Evolutionary conservation across 2,329 filamentous ascomycete genomes (phyloP).

Genomic region (Peltaster fructicola): DNA sequence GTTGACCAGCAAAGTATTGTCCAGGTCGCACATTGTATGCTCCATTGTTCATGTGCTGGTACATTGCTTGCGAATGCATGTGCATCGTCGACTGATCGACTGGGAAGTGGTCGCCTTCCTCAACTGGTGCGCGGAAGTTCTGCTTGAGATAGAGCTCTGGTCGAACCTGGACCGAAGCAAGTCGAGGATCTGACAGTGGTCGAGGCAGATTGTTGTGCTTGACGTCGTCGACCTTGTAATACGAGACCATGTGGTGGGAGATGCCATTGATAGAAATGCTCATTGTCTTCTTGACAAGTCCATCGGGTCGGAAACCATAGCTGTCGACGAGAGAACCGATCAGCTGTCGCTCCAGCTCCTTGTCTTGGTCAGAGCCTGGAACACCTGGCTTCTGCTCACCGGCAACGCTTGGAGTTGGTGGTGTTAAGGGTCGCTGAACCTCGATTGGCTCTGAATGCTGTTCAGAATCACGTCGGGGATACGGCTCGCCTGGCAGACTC

Average conservation of each 20-base stretch:
- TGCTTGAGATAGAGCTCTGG: slow-evolving; percentile 22
- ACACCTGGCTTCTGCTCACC: slow-evolving; percentile 14
- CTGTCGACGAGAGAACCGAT: slow-evolving; percentile 79
- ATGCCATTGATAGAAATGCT: slow-evolving; percentile 58
- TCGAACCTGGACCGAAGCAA: slow-evolving; percentile 17
- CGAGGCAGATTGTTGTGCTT: slow-evolving; percentile 39
- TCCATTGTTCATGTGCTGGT: slow-evolving; percentile 12
- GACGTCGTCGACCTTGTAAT: slow-evolving; percentile 74
- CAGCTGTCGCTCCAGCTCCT: slow-evolving; percentile 39
- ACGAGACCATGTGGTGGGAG: slow-evolving; percentile 73
- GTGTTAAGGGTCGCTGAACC: slow-evolving; percentile 13
- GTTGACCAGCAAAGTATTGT: slow-evolving; percentile 14
- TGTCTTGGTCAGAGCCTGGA: slow-evolving; percentile 19
- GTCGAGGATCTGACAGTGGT: slow-evolving; percentile 37
- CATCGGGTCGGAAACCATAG: slow-evolving; percentile 68
- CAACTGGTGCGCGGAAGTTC: slow-evolving; percentile 22
- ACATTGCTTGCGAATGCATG: slow-evolving; percentile 19
- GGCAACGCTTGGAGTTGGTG: slow-evolving; percentile 14
- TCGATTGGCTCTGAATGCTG: slow-evolving; percentile 11
- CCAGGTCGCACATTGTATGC: slow-evolving; percentile 15
- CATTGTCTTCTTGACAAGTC: slow-evolving; percentile 85
- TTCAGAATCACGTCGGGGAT: slow-evolving; percentile 23
- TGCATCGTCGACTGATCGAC: slow-evolving; percentile 19
- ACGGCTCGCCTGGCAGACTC: slow-evolving; percentile 35
- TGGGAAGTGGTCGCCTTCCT: slow-evolving; percentile 21